Evolutionary conservation across 2,329 filamentous ascomycete genomes (phyloP).

Genomic region (Epichloe uncinata): DNA sequence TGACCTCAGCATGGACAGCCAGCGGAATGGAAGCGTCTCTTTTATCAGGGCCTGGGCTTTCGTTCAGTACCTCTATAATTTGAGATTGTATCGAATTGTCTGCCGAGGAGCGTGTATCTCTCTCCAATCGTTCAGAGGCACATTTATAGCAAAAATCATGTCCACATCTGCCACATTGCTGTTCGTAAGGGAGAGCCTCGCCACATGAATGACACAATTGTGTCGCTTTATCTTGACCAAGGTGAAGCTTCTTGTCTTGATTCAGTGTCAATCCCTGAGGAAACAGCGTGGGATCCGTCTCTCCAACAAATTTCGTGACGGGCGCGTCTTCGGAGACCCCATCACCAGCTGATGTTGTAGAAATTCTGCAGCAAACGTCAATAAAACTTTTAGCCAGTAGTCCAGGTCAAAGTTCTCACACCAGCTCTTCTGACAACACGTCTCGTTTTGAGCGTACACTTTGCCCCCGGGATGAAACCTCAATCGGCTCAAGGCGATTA

Average conservation of each 20-base stretch:
- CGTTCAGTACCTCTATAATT: background rate
- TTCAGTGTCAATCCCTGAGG: constrained; percentile 34
- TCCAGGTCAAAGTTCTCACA: background rate
- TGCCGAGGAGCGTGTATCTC: background rate
- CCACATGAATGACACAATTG: constrained; percentile 39
- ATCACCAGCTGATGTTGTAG: background rate
- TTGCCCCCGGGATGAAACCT: constrained; percentile 1
- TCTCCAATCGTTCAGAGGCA: constrained; percentile 19
- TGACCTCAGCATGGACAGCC: background rate
- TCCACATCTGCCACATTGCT: constrained; percentile 33
- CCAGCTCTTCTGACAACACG: background rate
- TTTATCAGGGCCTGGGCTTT: background rate
- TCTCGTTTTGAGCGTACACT: background rate
- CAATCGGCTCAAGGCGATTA: constrained; percentile 2
- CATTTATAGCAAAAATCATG: constrained; percentile 38
- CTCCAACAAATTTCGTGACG: constrained; percentile 20
- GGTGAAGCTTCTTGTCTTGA: constrained; percentile 12
- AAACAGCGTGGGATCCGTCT: constrained; percentile 11
- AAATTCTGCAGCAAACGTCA: background rate
- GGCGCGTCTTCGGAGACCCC: background rate
- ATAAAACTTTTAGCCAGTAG: background rate
- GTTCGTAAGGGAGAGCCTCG: constrained; percentile 22
- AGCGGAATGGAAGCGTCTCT: too few species aligned
- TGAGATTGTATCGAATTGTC: background rate
- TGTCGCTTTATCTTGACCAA: constrained; percentile 12